A percentile compares a stretch with the other conserved stretches of the same genome.
phyloP scores from a whole-genome alignment of 352 stramenopile genomes.

The Globisporangium spinosum region DNA sequence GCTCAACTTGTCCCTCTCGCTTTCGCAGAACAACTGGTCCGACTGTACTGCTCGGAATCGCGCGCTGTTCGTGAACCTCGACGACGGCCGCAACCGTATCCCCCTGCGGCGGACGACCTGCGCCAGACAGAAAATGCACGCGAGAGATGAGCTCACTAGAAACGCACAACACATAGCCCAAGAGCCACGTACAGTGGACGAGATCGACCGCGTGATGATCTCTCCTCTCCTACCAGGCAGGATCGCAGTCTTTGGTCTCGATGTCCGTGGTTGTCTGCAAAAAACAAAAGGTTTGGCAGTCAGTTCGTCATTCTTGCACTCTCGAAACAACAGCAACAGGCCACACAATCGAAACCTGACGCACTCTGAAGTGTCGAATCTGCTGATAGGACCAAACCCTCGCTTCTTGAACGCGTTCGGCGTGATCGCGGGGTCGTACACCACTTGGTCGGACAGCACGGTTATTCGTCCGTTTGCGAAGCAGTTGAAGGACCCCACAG shows the following conservation, averaged over 20 bases:
- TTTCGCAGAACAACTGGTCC: constrained; percentile 17
- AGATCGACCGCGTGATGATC: constrained; percentile 44
- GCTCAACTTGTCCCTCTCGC: not conserved
- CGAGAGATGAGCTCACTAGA: not conserved
- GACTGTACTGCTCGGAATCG: constrained; percentile 10
- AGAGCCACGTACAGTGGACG: constrained; percentile 31
- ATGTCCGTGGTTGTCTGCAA: not conserved
- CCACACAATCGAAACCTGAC: not conserved
- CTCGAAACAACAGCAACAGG: not conserved
- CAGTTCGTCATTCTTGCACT: not conserved
- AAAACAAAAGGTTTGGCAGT: not conserved
- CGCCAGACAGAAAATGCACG: not conserved
- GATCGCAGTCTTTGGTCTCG: constrained; percentile 33
- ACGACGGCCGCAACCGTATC: constrained; percentile 60
- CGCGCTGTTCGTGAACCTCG: constrained; percentile 40
- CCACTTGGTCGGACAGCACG: constrained; percentile 50
- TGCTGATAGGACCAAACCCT: not conserved
- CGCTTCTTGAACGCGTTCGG: constrained; percentile 31
- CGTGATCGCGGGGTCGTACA: constrained; percentile 66
- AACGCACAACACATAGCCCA: not conserved
- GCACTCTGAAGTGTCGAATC: constrained; percentile 9
- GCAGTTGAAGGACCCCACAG: constrained; percentile 8
- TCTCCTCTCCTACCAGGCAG: constrained; percentile 28
- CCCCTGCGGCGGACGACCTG: constrained; percentile 56
- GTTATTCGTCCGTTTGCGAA: constrained; percentile 55